Evolutionary conservation across 305 asterid genomes (phyloP).

Genomic region (Fraxinus nigra): DNA sequence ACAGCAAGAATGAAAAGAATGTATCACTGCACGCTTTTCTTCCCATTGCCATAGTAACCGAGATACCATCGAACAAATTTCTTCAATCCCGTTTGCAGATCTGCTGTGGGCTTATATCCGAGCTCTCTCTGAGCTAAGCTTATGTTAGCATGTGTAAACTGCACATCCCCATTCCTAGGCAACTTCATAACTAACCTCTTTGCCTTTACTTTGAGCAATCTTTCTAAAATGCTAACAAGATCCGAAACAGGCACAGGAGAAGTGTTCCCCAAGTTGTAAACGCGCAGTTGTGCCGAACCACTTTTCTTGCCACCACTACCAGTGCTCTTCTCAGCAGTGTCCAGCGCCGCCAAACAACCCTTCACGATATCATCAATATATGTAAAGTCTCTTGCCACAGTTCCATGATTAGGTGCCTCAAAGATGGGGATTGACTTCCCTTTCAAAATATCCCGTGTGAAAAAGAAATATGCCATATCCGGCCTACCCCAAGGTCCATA

Average conservation of each 20-base stretch:
- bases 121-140: not conserved
- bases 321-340: slow-evolving; percentile 88
- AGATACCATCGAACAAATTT: not conserved
- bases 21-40: slow-evolving; percentile 4
- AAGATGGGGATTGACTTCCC: slow-evolving; percentile 81
- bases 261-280: slow-evolving; percentile 81
- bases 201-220: not conserved
- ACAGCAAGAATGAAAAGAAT: slow-evolving; percentile 40
- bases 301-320: slow-evolving; percentile 92
- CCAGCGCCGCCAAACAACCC: slow-evolving; percentile 85
- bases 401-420: slow-evolving; percentile 83
- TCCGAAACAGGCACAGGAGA: slow-evolving; percentile 46
- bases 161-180: not conserved
- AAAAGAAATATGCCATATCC: slow-evolving; percentile 94
- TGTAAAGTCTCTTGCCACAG: slow-evolving; percentile 91
- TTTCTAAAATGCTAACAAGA: not conserved
- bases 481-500: slow-evolving; percentile 99
- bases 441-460: slow-evolving; percentile 76
- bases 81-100: not conserved
- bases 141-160: not conserved
- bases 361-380: slow-evolving; percentile 88
- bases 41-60: not conserved
- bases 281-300: slow-evolving; percentile 79
- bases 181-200: not conserved
- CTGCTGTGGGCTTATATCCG: not conserved